Conservation (phyloP, 2,329 filamentous ascomycete species). For the Simplicillium aogashimaense region DNA sequence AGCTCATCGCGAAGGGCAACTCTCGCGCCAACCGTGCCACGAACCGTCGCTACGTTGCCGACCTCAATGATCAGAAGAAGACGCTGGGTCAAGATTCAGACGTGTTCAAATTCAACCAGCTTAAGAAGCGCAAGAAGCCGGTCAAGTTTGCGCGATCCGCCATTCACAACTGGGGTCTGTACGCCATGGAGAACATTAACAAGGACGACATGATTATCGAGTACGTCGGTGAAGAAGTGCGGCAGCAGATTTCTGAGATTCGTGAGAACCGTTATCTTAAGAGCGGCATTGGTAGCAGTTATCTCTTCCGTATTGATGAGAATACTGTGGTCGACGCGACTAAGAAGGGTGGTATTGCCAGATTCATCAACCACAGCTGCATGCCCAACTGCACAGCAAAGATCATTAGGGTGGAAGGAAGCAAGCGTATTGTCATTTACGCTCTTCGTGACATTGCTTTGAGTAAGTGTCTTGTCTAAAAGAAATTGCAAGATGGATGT, state of each 20-base stretch:
- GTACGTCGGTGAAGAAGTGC: conserved; percentile 95
- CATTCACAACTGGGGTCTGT: conserved; percentile 97
- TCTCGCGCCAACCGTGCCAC: conserved; percentile 92
- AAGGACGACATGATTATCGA: conserved; percentile 99
- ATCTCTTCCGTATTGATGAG: conserved; percentile 96
- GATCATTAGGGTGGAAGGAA: conserved; percentile 98
- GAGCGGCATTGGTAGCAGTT: conserved; percentile 94
- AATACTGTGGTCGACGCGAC: conserved; percentile 96
- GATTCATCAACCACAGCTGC: conserved; percentile 98
- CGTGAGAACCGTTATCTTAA: conserved; percentile 86
- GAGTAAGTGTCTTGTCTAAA: conserved; percentile 52
- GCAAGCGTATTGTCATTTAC: conserved; percentile 98
- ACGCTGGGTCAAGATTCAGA: conserved; percentile 76
- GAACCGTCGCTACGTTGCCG: conserved; percentile 87
- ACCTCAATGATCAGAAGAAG: conserved; percentile 92
- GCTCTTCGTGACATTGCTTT: conserved; percentile 88
- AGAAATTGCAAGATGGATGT: not conserved
- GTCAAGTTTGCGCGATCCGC: conserved; percentile 96
- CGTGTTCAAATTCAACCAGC: conserved; percentile 93
- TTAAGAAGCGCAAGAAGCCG: conserved; percentile 98
- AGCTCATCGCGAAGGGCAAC: conserved; percentile 74
- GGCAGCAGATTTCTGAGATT: conserved; percentile 95
- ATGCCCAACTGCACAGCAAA: conserved; percentile 98
- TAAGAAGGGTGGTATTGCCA: conserved; percentile 94
- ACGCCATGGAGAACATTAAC: conserved; percentile 93